phyloP scores from a whole-genome alignment of 2,329 filamentous ascomycete species.

The Bimuria novae-zelandiae region DNA sequence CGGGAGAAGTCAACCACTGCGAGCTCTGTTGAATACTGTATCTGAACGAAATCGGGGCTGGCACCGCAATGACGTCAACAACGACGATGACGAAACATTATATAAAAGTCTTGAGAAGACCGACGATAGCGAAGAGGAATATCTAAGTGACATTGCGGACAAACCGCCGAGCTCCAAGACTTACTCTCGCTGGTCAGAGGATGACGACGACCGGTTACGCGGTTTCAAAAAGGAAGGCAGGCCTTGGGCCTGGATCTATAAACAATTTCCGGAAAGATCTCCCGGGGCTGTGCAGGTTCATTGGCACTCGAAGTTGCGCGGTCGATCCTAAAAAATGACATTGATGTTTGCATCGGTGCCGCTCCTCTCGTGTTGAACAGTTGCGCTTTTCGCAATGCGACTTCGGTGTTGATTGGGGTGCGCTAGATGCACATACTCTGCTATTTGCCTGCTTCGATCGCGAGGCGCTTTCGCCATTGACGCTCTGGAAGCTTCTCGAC shows the following conservation, averaged over 20 bases:
- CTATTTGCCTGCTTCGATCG: conserved; percentile 1
- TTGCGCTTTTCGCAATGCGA: neutral
- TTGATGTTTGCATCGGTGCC: neutral
- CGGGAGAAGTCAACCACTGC: conserved; percentile 4
- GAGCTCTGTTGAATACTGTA: conserved; percentile 3
- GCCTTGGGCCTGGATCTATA: conserved; percentile 14
- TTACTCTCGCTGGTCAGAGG: conserved; percentile 7
- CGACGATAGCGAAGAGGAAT: neutral
- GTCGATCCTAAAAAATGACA: neutral
- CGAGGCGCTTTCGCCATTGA: neutral
- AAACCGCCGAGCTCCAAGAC: conserved; percentile 9
- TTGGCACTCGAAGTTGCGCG: conserved; percentile 14
- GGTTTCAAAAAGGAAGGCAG: conserved; percentile 11
- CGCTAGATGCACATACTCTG: neutral
- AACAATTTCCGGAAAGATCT: conserved; percentile 12
- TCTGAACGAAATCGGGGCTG: neutral
- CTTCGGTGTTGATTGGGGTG: neutral
- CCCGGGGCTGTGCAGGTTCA: conserved; percentile 9
- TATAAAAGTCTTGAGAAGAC: neutral
- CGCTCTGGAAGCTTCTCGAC: neutral
- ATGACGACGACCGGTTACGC: conserved; percentile 12
- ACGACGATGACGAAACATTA: conserved; percentile 8
- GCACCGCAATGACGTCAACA: neutral
- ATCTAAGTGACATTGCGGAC: conserved; percentile 8
- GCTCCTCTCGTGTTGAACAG: neutral